A percentile compares a stretch with the other conserved stretches of the same genome.
Conservation (phyloP, 192 early-diverging fungal genomes). For the Dimargaris verticillata region DNA sequence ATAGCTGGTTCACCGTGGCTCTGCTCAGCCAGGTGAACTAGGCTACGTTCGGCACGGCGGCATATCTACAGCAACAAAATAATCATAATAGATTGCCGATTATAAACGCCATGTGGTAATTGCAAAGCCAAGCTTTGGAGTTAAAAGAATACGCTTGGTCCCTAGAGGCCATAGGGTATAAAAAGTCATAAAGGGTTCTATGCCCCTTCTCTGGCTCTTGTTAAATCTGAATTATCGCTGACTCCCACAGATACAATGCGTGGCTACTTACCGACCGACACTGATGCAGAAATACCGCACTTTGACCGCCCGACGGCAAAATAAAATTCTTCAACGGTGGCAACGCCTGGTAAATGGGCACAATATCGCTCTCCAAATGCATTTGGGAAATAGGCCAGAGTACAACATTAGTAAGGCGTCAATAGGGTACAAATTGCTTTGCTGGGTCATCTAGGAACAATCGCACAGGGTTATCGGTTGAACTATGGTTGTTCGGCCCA, state of each 20-base stretch:
- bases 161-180: no score
- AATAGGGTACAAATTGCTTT: no score
- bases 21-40: background rate
- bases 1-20: background rate
- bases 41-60: constrained; percentile 10
- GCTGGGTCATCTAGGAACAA: background rate
- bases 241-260: background rate
- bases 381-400: no score
- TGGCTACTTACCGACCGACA: constrained; percentile 7
- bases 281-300: constrained; percentile 11
- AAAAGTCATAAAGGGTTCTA: no score
- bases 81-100: background rate
- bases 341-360: background rate
- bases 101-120: background rate
- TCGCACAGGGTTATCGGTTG: background rate
- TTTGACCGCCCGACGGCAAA: constrained; percentile 8
- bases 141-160: no score
- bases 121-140: background rate
- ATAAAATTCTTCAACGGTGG: constrained; percentile 11
- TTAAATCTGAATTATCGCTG: no score
- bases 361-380: no score
- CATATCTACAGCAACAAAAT: background rate
- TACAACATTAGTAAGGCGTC: no score
- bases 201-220: no score
- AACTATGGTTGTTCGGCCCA: background rate